Evolutionary conservation across 2,329 filamentous ascomycete genomes (phyloP), one percentile per base, ranked within the genome.

Genomic region (Coniochaeta prunicola): DNA sequence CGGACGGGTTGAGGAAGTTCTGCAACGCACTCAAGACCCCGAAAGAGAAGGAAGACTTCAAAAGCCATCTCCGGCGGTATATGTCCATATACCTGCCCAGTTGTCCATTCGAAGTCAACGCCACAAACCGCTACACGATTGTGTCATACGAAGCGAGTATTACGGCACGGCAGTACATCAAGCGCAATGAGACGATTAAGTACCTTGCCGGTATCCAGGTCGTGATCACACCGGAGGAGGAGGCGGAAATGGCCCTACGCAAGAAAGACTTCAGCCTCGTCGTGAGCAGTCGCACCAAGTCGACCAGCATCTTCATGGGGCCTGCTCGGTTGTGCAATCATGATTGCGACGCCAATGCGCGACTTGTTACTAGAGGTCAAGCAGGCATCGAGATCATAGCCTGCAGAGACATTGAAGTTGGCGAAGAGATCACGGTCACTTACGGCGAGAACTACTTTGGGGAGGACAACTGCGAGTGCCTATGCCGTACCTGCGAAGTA

Each of bases 371-470:
- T 36, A 89, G 86, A 36, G 91, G 92, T 53, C 85, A 88, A 59
- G 87, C 92, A 59, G 91, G 91, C 36, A 97, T 99, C 77, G 90
- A 96, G 68, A 92, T 99, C 59, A 85, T 96, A 56, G 91, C 94
- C 2, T 85, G 86, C 34, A 85, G 87, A 64, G 82, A 92, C 60
- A 97, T 99, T 61, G 83, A 88, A 12, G 78, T 89, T 1, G 94
- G 92, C 3, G 92, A 99, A 61, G 94, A 99, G 72, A 96, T 99
- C 60, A 99, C 94, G 0, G 94, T 99, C 0, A 93, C 89, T 0
- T 99, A 99, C 68, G 92, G 93, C 26, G 92, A 96, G 19, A 92
- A 91, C 69, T 99, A 99, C 71, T 99, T 99, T 75, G 94, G 94
- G 2, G 87, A 91, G 50, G 86, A 92, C 70, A 99, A 99, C 65